Percentiles rank a stretch among this genome's conserved stretches.
These are phyloP conservation scores for Coprinopsis sp. DNA, from an alignment of 768 basidiomycete genomes.

Conservation along the genomic window DNA sequence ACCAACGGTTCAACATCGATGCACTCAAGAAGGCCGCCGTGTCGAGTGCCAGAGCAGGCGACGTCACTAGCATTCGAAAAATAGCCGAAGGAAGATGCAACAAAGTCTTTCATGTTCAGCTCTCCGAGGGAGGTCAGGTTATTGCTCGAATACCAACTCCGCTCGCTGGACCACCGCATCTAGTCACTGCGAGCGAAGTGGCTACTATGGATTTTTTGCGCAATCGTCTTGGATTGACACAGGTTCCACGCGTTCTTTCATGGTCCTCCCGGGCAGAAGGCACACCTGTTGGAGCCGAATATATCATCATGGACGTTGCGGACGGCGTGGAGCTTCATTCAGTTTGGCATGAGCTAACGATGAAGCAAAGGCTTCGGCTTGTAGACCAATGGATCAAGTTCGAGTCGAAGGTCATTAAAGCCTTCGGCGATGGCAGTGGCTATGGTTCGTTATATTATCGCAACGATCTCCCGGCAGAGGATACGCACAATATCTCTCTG, in stretches of 20 bases:
- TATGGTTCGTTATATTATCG: constrained; percentile 12
- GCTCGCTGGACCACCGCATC: constrained; percentile 9
- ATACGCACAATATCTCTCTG: background rate
- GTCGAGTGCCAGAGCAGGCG: background rate
- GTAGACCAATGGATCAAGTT: constrained; percentile 4
- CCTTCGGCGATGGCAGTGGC: constrained; percentile 4
- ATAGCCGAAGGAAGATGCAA: constrained; percentile 10
- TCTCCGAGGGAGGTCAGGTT: constrained; percentile 9
- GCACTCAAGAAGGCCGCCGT: constrained; percentile 8
- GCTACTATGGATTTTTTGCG: constrained; percentile 12
- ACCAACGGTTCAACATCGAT: constrained; percentile 11
- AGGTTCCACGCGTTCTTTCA: constrained; percentile 10
- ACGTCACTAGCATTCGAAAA: constrained; percentile 4
- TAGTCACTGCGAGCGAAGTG: constrained; percentile 16
- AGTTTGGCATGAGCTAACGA: constrained; percentile 7
- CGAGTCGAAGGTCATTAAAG: constrained; percentile 4
- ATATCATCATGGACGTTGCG: constrained; percentile 11
- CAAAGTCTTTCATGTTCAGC: constrained; percentile 12
- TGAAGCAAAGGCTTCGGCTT: constrained; percentile 5
- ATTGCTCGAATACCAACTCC: constrained; percentile 14
- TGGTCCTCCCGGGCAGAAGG: constrained; percentile 5
- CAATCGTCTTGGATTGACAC: constrained; percentile 4
- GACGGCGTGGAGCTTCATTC: constrained; percentile 9
- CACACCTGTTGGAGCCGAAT: constrained; percentile 12
- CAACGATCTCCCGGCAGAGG: constrained; percentile 7